Percentiles rank a stretch among this genome's conserved stretches.
Conservation (phyloP, 305 asterid species). For the Ajuga reptans region DNA sequence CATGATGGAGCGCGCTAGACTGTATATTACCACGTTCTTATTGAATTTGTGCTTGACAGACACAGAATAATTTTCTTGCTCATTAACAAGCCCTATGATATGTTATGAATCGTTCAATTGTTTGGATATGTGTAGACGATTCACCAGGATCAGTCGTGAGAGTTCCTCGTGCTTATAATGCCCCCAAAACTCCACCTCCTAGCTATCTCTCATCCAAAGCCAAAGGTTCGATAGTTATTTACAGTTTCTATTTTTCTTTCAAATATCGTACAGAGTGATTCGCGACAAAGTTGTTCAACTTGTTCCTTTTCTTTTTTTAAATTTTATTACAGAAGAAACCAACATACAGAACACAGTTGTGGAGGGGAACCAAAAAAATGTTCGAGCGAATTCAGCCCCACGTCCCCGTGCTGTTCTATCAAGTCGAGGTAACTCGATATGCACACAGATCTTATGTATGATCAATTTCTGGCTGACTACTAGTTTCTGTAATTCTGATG, state of each 20-base stretch:
- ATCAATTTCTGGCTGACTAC: not conserved
- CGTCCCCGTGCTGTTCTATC: slow-evolving; percentile 91
- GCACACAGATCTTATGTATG: not conserved
- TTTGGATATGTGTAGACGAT: slow-evolving; percentile 39
- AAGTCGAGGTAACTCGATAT: slow-evolving; percentile 53
- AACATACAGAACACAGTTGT: slow-evolving; percentile 25
- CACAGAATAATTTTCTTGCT: not conserved
- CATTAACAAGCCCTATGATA: not conserved
- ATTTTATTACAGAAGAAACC: slow-evolving; percentile 22
- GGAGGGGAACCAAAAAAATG: slow-evolving; percentile 34
- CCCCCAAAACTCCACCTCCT: slow-evolving; percentile 38
- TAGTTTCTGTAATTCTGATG: not conserved
- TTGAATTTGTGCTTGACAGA: not conserved
- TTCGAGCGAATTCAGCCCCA: slow-evolving; percentile 53
- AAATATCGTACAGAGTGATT: slow-evolving; percentile 1
- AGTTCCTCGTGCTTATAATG: slow-evolving; percentile 31
- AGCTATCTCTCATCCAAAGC: slow-evolving; percentile 33
- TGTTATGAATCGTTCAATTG: not conserved
- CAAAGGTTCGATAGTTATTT: slow-evolving; percentile 32
- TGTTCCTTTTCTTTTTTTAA: too few species aligned
- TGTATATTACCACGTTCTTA: not conserved
- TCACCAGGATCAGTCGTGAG: slow-evolving; percentile 53
- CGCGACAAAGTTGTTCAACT: not conserved
- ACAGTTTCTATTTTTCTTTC: not conserved
- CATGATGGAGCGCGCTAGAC: not conserved